A percentile compares a stretch with the other conserved stretches of the same genome.
Conservation (phyloP, 2,329 filamentous ascomycete species). For the Ophiostoma triangulosporum region DNA sequence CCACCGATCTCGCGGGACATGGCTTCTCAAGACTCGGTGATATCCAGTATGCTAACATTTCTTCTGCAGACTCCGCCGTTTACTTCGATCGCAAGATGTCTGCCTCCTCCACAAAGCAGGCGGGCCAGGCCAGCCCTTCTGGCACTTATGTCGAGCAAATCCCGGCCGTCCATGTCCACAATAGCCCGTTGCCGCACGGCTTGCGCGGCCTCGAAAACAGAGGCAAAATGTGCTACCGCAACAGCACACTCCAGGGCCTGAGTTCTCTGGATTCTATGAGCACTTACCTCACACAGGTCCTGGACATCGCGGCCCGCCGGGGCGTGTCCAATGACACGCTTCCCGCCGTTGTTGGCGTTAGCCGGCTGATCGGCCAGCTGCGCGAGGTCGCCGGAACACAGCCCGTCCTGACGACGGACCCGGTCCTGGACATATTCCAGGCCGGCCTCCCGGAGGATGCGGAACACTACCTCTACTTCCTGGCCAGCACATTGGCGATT, state of each 20-base stretch:
- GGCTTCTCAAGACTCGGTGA: not conserved
- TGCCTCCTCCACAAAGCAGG: slow-evolving; percentile 27
- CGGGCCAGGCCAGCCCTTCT: too few species aligned
- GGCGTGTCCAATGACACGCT: slow-evolving; percentile 22
- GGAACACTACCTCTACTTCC: slow-evolving; percentile 89
- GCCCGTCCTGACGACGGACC: slow-evolving; percentile 66
- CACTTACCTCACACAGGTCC: slow-evolving; percentile 40
- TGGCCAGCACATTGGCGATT: slow-evolving; percentile 73
- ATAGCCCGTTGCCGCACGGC: slow-evolving; percentile 19
- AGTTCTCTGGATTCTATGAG: slow-evolving; percentile 60
- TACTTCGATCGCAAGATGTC: slow-evolving; percentile 19
- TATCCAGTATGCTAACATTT: not conserved
- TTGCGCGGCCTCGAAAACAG: slow-evolving; percentile 71
- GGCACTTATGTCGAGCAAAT: too few species aligned
- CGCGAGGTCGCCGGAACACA: slow-evolving; percentile 60
- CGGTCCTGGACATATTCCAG: slow-evolving; percentile 77
- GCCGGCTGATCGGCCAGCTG: slow-evolving; percentile 54
- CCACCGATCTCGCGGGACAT: not conserved
- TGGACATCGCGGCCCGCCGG: slow-evolving; percentile 21
- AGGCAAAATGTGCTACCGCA: slow-evolving; percentile 96
- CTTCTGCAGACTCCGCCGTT: slow-evolving; percentile 17
- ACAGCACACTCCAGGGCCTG: slow-evolving; percentile 80
- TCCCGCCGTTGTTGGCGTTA: slow-evolving; percentile 37
- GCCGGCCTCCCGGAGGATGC: slow-evolving; percentile 96
- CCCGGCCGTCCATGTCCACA: too few species aligned